These are phyloP conservation scores for Blastobotrys illinoisensis DNA, from an alignment of 1,139 yeast genomes.

Conservation along the genomic window DNA sequence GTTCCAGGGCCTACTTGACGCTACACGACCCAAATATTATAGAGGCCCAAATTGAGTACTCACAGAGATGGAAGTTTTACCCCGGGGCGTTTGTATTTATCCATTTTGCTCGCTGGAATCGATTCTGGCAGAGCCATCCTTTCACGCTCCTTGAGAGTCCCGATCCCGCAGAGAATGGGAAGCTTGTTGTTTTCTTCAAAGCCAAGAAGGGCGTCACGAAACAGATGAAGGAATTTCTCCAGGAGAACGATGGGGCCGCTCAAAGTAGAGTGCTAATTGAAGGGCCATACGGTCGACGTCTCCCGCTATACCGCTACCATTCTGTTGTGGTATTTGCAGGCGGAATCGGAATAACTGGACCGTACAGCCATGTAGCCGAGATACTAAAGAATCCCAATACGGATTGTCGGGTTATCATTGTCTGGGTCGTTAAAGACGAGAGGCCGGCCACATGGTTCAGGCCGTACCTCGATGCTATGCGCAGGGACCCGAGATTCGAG, in stretches of 20 bases:
- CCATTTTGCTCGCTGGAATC: slow-evolving; percentile 40
- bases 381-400: slow-evolving; percentile 6
- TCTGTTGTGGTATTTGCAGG: slow-evolving; percentile 49
- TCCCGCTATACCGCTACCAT: slow-evolving; percentile 46
- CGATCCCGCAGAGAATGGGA: slow-evolving; percentile 9
- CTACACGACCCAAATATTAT: slow-evolving; percentile 24
- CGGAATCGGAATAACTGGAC: slow-evolving; percentile 64
- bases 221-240: neutral
- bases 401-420: neutral
- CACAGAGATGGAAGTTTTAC: slow-evolving; percentile 36
- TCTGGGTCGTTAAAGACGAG: slow-evolving; percentile 49
- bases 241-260: neutral
- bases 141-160: slow-evolving; percentile 43
- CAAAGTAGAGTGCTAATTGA: slow-evolving; percentile 32
- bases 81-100: slow-evolving; percentile 60
- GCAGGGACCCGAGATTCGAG: slow-evolving; percentile 7
- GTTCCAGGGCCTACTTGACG: slow-evolving; percentile 36
- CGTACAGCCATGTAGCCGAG: slow-evolving; percentile 22
- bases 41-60: slow-evolving; percentile 24
- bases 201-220: slow-evolving; percentile 8
- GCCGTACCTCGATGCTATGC: slow-evolving; percentile 37
- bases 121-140: slow-evolving; percentile 60
- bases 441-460: slow-evolving; percentile 46
- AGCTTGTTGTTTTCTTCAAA: slow-evolving; percentile 13
- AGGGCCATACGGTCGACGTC: slow-evolving; percentile 52